Conservation (phyloP, 768 basidiomycete genomes). For the Phaeolepiota aurea region DNA sequence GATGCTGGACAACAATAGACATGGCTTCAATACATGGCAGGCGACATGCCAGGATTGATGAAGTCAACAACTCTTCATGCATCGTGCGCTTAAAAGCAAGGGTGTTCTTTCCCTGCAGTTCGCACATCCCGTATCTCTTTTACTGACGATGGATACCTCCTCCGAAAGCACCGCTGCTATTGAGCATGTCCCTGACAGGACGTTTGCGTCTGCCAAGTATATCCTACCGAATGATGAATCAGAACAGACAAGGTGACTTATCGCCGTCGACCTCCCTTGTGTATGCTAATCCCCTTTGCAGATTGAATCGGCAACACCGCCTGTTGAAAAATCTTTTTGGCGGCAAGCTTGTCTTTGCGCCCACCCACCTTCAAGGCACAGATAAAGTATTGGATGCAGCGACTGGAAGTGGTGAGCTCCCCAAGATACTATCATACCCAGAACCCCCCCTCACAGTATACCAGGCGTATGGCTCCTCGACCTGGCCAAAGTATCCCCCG, state of each 20-base stretch:
- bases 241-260: not conserved
- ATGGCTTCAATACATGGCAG: too few relatives aligned
- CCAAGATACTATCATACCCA: not conserved
- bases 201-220: not conserved
- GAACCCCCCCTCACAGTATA: not conserved
- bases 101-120: too few relatives aligned
- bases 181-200: not conserved
- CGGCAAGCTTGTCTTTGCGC: not conserved
- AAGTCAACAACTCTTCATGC: too few relatives aligned
- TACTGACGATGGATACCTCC: too few relatives aligned
- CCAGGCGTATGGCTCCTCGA: conserved; percentile 2
- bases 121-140: too few relatives aligned
- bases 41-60: too few relatives aligned
- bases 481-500: not conserved
- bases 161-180: not conserved
- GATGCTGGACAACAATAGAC: too few relatives aligned
- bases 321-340: not conserved
- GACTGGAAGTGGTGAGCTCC: not conserved
- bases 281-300: not conserved
- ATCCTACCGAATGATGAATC: not conserved
- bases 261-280: not conserved
- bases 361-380: not conserved
- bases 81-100: too few relatives aligned
- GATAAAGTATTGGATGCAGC: conserved; percentile 1
- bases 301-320: not conserved